Percentiles rank a stretch among this genome's conserved stretches.
Evolutionary conservation across 1,139 yeast genomes (phyloP).

Genomic region (Candida sojae): DNA sequence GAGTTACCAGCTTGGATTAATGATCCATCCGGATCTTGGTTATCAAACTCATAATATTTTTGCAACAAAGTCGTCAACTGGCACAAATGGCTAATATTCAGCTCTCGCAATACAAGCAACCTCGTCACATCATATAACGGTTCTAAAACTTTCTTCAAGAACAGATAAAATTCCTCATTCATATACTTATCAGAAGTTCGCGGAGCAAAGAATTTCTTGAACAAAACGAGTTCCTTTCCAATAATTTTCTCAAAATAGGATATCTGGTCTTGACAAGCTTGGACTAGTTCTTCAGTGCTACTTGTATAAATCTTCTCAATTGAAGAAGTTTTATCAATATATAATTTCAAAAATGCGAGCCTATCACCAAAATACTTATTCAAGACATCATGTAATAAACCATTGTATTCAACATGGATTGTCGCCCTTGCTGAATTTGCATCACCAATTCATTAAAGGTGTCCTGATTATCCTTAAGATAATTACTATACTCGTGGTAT

Average conservation of each 20-base stretch:
- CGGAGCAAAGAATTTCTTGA: conserved; percentile 49
- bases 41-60: conserved; percentile 61
- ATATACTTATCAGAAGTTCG: conserved; percentile 20
- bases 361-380: conserved; percentile 63
- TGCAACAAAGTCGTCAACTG: conserved; percentile 73
- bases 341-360: conserved; percentile 43
- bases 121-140: conserved; percentile 76
- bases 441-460: conserved; percentile 37
- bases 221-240: conserved; percentile 61
- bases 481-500: conserved; percentile 56
- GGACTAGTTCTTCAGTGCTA: conserved; percentile 39
- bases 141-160: conserved; percentile 66
- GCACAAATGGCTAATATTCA: conserved; percentile 65
- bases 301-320: conserved; percentile 10
- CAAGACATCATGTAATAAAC: conserved; percentile 67
- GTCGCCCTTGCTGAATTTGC: conserved; percentile 54
- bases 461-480: conserved; percentile 25
- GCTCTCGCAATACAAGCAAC: conserved; percentile 66
- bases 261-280: conserved; percentile 59
- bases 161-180: conserved; percentile 43
- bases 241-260: conserved; percentile 59
- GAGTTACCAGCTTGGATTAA: conserved; percentile 8
- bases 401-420: conserved; percentile 59
- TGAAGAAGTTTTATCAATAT: conserved; percentile 28
- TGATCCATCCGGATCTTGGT: conserved; percentile 20